Evolutionary conservation across 768 basidiomycete species (phyloP).

Genomic region (Naganishia kalamii): DNA sequence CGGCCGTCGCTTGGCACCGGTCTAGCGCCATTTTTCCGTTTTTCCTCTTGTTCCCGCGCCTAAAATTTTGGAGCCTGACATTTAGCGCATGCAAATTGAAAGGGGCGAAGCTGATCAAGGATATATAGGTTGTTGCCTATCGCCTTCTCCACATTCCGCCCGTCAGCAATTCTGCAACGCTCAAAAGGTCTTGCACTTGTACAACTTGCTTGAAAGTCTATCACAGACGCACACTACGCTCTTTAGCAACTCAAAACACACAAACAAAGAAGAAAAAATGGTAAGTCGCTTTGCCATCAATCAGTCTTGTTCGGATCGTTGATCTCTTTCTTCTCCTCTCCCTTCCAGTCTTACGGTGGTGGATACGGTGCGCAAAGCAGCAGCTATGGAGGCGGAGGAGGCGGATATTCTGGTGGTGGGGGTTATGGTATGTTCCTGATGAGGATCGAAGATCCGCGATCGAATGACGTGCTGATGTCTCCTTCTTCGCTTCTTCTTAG

Average conservation of each 20-base stretch:
- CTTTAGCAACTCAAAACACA: constrained; percentile 5
- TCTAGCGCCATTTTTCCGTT: background rate
- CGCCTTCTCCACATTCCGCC: no score
- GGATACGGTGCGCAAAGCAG: constrained; percentile 15
- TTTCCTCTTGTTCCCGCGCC: background rate
- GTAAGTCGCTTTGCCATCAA: background rate
- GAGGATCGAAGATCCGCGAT: no score
- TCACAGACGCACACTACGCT: constrained; percentile 20
- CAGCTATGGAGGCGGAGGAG: constrained; percentile 16
- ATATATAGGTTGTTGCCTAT: background rate
- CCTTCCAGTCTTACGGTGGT: constrained; percentile 19
- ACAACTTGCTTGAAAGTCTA: constrained; percentile 8
- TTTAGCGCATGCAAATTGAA: background rate
- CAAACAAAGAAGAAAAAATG: constrained; percentile 6
- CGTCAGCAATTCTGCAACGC: background rate
- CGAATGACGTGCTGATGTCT: no score
- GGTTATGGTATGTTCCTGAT: no score
- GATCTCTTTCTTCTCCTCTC: background rate
- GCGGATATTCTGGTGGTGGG: constrained; percentile 17
- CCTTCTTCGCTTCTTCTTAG: no score
- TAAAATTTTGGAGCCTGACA: background rate
- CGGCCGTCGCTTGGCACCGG: no score
- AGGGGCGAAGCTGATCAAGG: background rate
- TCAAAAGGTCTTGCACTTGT: constrained; percentile 5
- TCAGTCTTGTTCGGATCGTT: no score